Evolutionary conservation across 805 yeast genomes (phyloP).

Genomic region (Hemisphaericaspora nanyangensis): DNA sequence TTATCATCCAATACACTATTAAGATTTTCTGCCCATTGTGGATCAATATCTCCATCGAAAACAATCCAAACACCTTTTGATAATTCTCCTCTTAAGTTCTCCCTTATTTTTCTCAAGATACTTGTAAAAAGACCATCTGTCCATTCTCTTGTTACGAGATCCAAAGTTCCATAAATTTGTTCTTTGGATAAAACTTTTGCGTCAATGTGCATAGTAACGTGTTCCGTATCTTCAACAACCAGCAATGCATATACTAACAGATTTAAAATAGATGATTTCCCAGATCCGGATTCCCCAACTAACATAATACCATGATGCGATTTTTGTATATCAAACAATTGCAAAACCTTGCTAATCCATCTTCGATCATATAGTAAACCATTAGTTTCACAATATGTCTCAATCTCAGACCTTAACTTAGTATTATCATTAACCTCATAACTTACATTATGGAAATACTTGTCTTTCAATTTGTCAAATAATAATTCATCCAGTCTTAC

Average conservation of each 20-base stretch:
- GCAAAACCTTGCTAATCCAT: constrained; percentile 56
- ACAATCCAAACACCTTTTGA: constrained; percentile 66
- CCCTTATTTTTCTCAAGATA: constrained; percentile 53
- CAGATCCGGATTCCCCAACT: constrained; percentile 73
- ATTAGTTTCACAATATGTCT: constrained; percentile 18
- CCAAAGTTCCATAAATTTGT: constrained; percentile 65
- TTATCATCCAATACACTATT: constrained; percentile 92
- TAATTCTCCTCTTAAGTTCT: constrained; percentile 57
- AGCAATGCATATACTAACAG: constrained; percentile 46
- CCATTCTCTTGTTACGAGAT: constrained; percentile 84
- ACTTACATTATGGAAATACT: constrained; percentile 23
- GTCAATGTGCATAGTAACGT: constrained; percentile 51
- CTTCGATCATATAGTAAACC: constrained; percentile 31
- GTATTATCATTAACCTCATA: constrained; percentile 17
- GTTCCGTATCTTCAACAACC: constrained; percentile 29
- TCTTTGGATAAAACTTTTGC: constrained; percentile 72
- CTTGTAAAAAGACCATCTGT: constrained; percentile 79
- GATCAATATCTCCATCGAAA: constrained; percentile 92
- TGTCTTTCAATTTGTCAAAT: constrained; percentile 22
- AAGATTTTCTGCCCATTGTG: constrained; percentile 87
- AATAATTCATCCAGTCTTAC: constrained; percentile 46
- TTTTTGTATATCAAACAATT: constrained; percentile 56
- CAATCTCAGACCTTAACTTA: constrained; percentile 22
- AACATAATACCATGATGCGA: constrained; percentile 77
- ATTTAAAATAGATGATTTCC: constrained; percentile 59